Percentiles rank a stretch among this genome's conserved stretches.
Evolutionary conservation across 495 filamentous ascomycete species (phyloP).

Genomic region (Tuber aestivum): DNA sequence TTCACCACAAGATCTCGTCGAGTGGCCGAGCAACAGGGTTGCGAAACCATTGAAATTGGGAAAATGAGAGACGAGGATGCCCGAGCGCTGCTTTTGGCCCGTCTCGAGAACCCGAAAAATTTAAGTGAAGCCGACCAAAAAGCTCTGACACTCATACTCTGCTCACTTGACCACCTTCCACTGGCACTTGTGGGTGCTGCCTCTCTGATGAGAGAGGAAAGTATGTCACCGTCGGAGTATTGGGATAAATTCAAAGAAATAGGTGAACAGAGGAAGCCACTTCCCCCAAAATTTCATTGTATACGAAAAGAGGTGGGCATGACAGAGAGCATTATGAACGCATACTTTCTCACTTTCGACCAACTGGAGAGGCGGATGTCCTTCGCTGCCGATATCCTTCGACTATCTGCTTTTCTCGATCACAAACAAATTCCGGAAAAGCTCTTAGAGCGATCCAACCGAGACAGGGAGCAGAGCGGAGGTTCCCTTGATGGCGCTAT

Average conservation of each 20-base stretch:
- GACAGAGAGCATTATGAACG: slow-evolving; percentile 46
- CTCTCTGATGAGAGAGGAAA: slow-evolving; percentile 39
- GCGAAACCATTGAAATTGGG: neutral
- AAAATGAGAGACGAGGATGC: neutral
- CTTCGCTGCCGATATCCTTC: slow-evolving; percentile 41
- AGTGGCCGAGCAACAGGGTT: neutral
- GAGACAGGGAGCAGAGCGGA: neutral
- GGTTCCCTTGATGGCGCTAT: neutral
- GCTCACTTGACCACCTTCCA: slow-evolving; percentile 38
- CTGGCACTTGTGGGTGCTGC: slow-evolving; percentile 41
- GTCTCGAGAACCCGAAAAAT: neutral
- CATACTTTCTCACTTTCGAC: slow-evolving; percentile 49
- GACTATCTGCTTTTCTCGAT: slow-evolving; percentile 41
- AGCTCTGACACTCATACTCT: slow-evolving; percentile 22
- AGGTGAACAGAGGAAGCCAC: slow-evolving; percentile 13
- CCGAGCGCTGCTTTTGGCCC: neutral
- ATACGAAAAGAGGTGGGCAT: slow-evolving; percentile 35
- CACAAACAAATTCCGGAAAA: slow-evolving; percentile 40
- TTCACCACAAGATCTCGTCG: slow-evolving; percentile 15
- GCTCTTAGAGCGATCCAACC: slow-evolving; percentile 6
- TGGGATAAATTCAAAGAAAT: slow-evolving; percentile 11
- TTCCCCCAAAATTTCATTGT: slow-evolving; percentile 18
- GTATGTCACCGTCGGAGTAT: slow-evolving; percentile 11
- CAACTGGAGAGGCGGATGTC: slow-evolving; percentile 42
- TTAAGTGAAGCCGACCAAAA: neutral